A percentile compares a stretch with the other conserved stretches of the same genome.
Conservation (phyloP, 495 filamentous ascomycete genomes). For the Evernia prunastri region DNA sequence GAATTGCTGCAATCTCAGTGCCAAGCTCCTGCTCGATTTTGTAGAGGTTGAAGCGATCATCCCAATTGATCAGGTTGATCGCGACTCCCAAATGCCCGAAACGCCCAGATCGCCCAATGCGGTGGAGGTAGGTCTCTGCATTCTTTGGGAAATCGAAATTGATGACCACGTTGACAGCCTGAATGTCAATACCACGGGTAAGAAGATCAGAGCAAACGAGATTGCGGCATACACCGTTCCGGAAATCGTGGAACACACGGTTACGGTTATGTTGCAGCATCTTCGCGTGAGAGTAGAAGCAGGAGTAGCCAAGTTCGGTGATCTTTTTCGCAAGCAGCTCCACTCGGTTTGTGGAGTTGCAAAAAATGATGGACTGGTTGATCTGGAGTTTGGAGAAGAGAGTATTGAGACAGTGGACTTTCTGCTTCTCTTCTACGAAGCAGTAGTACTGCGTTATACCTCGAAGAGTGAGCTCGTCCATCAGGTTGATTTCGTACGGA, state of each 20-base stretch:
- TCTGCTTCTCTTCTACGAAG: conserved; percentile 98
- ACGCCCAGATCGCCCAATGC: conserved; percentile 93
- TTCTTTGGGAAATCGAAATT: conserved; percentile 99
- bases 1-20: conserved; percentile 95
- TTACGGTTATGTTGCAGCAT: conserved; percentile 98
- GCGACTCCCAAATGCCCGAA: conserved; percentile 96
- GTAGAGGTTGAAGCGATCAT: conserved; percentile 97
- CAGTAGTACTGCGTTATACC: conserved; percentile 99
- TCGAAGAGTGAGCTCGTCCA: conserved; percentile 97
- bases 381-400: conserved; percentile 98
- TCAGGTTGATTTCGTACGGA: conserved; percentile 98
- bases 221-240: conserved; percentile 95
- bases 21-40: conserved; percentile 96
- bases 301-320: conserved; percentile 96
- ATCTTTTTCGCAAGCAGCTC: conserved; percentile 98
- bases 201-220: conserved; percentile 96
- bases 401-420: conserved; percentile 98
- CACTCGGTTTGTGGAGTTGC: conserved; percentile 97
- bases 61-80: conserved; percentile 99
- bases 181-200: conserved; percentile 98
- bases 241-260: conserved; percentile 98
- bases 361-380: conserved; percentile 99
- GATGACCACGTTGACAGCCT: conserved; percentile 99
- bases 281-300: conserved; percentile 97
- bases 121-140: conserved; percentile 97